These are phyloP conservation scores for Clonostachys sp. DNA, from an alignment of 2,329 filamentous ascomycete genomes.

Conservation along the genomic window DNA sequence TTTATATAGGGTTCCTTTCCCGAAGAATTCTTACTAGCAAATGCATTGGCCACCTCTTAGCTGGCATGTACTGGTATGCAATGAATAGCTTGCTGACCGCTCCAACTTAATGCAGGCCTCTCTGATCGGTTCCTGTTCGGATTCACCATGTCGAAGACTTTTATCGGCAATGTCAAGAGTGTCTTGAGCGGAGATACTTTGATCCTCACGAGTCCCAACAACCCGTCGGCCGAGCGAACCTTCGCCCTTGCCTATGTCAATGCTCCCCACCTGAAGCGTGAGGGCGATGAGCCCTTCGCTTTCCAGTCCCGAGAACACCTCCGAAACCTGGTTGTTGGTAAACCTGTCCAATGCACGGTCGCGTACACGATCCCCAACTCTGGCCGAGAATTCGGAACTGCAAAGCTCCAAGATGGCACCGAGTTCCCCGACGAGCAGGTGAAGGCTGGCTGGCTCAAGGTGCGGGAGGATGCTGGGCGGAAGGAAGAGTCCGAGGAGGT, in stretches of 20 bases:
- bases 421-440: constrained; percentile 78
- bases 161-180: constrained; percentile 79
- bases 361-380: constrained; percentile 84
- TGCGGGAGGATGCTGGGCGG: constrained; percentile 88
- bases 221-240: constrained; percentile 76
- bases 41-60: too few relatives aligned
- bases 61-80: too few relatives aligned
- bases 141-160: constrained; percentile 43
- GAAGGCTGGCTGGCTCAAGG: constrained; percentile 85
- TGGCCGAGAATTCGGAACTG: constrained; percentile 82
- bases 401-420: constrained; percentile 71
- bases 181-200: constrained; percentile 92
- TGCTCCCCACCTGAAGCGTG: constrained; percentile 79
- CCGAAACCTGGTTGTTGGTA: constrained; percentile 78
- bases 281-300: constrained; percentile 87
- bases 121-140: too few relatives aligned
- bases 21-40: too few relatives aligned
- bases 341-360: constrained; percentile 78
- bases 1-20: too few relatives aligned
- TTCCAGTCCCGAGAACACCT: constrained; percentile 95
- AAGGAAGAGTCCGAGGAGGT: constrained; percentile 83
- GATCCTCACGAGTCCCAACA: constrained; percentile 75
- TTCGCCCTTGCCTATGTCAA: constrained; percentile 91
- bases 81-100: too few relatives aligned
- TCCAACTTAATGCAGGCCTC: too few relatives aligned